phyloP scores from a whole-genome alignment of 345 rosid genomes.

The Eucalyptus erythrocorys region DNA sequence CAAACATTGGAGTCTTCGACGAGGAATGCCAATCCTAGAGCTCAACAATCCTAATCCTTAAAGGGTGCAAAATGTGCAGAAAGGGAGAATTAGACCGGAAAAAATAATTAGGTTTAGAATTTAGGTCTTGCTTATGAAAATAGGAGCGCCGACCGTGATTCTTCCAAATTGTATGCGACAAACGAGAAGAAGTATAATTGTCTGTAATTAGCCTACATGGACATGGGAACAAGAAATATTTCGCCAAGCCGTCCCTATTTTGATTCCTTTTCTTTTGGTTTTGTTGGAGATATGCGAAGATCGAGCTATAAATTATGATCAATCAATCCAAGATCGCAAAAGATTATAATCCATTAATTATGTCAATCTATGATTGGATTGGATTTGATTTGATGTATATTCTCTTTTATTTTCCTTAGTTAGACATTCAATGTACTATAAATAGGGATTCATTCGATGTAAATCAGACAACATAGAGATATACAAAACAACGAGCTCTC shows the following conservation, averaged over 20 bases:
- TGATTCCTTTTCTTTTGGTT: not conserved
- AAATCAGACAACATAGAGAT: no score
- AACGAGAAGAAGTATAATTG: not conserved
- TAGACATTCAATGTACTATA: no score
- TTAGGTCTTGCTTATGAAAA: not conserved
- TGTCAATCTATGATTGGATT: no score
- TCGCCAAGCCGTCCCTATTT: not conserved
- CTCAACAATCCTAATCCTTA: not conserved
- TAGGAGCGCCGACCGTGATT: not conserved
- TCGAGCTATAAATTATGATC: no score
- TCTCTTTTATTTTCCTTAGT: no score
- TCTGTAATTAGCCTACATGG: not conserved
- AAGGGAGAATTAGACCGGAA: not conserved
- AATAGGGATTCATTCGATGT: no score
- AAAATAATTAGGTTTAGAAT: not conserved
- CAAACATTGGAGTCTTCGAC: not conserved
- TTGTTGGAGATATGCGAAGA: no score
- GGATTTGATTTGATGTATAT: no score
- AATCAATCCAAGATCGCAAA: no score
- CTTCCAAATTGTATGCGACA: not conserved
- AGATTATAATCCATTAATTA: no score
- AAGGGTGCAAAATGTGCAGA: not conserved
- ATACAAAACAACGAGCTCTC: no score
- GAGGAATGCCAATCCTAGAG: not conserved
- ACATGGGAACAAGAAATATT: not conserved